Evolutionary conservation across 176 grass and related monocot genomes (phyloP), one percentile per base, ranked within the genome.

Genomic region (Elymus sibiricus): DNA sequence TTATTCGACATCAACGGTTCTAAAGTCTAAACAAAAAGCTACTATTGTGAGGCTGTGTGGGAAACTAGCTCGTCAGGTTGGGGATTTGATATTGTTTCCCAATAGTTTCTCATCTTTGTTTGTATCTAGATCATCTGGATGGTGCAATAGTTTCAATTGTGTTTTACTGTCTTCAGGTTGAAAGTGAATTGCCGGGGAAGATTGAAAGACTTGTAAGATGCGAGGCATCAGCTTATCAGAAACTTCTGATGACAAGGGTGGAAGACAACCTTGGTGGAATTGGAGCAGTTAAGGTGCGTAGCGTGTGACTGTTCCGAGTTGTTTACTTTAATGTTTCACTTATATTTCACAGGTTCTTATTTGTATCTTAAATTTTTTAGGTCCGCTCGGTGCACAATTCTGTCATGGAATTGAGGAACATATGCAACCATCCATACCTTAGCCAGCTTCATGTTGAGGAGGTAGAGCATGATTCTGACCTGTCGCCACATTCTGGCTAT

Each of bases 391-490:
- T 99, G 85, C 94, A 99, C 75, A 99, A 99, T 82, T 90, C 97
- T 91, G 97, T 99, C 70, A 96, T 99, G 97, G 97, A 99, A 87
- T 46, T 94, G 86, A 95, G 97, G 40, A 99, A 99, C 85, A 99
- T 99, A 79, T 99, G 97, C 92, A 99, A 99, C 77, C 97, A 99
- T 90, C 97, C 97, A 1, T 99, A 99, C 74, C 86, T 99, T 80
- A 99, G 97, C 59, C 97, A 99, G 25, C 84, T 99, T 91, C 93
- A 99, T 90, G 84, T 86, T 85, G 97, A 96, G 40, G 88, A 99
- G 97, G 97, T 93, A 84, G 34, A 89, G 68, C 82, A 17, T 14
- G 37, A 56, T 87, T 89, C 42, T 38, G 59, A 49, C 13, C 60
- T 82, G 49, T 67, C 74, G 13, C 55, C 15, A 38, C 32, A 60